Conservation (phyloP, 1,284 basidiomycete genomes). For the Ceratobasidium sp. region DNA sequence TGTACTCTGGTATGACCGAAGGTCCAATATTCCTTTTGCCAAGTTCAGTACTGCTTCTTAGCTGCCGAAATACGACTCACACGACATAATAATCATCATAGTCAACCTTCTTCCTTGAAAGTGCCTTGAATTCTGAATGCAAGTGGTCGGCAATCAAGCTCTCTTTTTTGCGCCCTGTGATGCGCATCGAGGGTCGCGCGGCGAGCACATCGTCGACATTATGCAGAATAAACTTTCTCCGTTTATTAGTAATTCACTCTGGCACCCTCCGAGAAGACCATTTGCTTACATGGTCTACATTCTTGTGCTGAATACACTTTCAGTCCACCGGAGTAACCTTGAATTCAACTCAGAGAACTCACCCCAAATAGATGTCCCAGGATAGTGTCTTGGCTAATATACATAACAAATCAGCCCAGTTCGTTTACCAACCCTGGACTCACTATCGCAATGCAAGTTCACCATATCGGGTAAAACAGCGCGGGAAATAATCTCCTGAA, state of each 20-base stretch:
- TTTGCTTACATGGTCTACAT: slow-evolving; percentile 70
- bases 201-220: slow-evolving; percentile 16
- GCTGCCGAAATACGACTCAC: slow-evolving; percentile 7
- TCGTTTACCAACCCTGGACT: neutral
- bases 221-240: slow-evolving; percentile 15
- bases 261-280: neutral
- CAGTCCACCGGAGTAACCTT: neutral
- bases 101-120: slow-evolving; percentile 56
- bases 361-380: slow-evolving; percentile 88
- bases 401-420: neutral
- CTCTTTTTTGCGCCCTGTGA: slow-evolving; percentile 36
- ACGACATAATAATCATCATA: slow-evolving; percentile 74
- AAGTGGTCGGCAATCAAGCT: slow-evolving; percentile 32
- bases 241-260: neutral
- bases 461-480: slow-evolving; percentile 84
- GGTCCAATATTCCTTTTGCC: slow-evolving; percentile 69
- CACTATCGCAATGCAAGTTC: slow-evolving; percentile 51
- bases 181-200: slow-evolving; percentile 4
- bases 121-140: slow-evolving; percentile 33
- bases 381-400: slow-evolving; percentile 76
- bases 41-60: neutral
- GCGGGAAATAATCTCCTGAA: slow-evolving; percentile 79
- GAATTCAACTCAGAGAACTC: slow-evolving; percentile 47
- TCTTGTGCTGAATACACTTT: slow-evolving; percentile 64
- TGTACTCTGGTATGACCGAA: slow-evolving; percentile 87